Percentiles rank a stretch among this genome's conserved stretches.
Evolutionary conservation across 2,329 filamentous ascomycete genomes (phyloP).

Genomic region (Cordyceps sp.): DNA sequence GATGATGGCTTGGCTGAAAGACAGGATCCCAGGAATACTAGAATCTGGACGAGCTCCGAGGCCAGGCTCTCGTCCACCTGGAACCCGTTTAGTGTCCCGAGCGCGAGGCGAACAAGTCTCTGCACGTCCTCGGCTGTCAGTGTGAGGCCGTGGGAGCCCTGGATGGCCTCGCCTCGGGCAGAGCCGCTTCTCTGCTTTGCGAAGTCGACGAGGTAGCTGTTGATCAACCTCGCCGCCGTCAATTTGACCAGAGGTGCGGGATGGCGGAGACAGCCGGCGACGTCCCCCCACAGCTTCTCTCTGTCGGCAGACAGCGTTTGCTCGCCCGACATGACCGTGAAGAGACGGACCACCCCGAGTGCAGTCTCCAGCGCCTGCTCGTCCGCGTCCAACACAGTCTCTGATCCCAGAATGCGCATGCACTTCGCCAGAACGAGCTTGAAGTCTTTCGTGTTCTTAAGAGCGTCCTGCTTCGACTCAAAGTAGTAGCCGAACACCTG

Average conservation of each 20-base stretch:
- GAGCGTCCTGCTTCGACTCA: slow-evolving; percentile 42
- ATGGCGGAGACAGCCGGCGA: slow-evolving; percentile 55
- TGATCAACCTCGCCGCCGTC: slow-evolving; percentile 56
- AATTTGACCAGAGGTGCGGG: slow-evolving; percentile 61
- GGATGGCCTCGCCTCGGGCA: slow-evolving; percentile 36
- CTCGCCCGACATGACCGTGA: slow-evolving; percentile 50
- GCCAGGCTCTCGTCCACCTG: slow-evolving; percentile 61
- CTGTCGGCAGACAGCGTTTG: slow-evolving; percentile 43
- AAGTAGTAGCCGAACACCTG: slow-evolving; percentile 76
- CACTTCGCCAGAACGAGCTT: slow-evolving; percentile 41
- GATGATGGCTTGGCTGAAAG: slow-evolving; percentile 22
- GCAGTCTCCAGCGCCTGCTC: slow-evolving; percentile 62
- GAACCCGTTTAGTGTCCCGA: slow-evolving; percentile 39
- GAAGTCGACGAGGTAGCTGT: slow-evolving; percentile 66
- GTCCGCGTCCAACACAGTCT: slow-evolving; percentile 35
- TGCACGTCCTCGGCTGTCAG: slow-evolving; percentile 48
- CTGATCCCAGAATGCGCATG: slow-evolving; percentile 33
- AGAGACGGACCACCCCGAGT: slow-evolving; percentile 49
- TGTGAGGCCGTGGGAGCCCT: slow-evolving; percentile 53
- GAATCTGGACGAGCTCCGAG: slow-evolving; percentile 60
- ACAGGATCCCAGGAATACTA: slow-evolving; percentile 61
- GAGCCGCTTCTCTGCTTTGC: slow-evolving; percentile 40
- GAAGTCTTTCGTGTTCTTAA: slow-evolving; percentile 51
- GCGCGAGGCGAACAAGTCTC: slow-evolving; percentile 33
- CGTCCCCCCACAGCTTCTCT: slow-evolving; percentile 51